Conservation (phyloP, 1,284 basidiomycete species). For the Prillingera fragicola region DNA sequence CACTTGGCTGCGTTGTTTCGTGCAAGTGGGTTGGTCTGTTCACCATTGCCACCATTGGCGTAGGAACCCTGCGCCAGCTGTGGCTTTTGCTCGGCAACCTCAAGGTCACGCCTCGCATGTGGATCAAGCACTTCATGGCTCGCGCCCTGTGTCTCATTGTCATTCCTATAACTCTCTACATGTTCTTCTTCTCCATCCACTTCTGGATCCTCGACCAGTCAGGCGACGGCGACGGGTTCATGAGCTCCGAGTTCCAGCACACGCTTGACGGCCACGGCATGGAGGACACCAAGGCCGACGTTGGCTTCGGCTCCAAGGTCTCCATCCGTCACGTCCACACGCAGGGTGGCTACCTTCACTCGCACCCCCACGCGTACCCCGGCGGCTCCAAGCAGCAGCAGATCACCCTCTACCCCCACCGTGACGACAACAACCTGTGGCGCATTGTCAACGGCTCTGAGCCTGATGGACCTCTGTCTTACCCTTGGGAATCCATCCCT, state of each 20-base stretch:
- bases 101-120: constrained; percentile 67
- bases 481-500: constrained; percentile 57
- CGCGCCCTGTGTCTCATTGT: constrained; percentile 82
- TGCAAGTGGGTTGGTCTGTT: constrained; percentile 99
- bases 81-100: constrained; percentile 88
- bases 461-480: constrained; percentile 50
- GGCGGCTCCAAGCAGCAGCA: constrained; percentile 81
- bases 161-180: constrained; percentile 82
- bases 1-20: constrained; percentile 83
- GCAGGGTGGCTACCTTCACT: constrained; percentile 96
- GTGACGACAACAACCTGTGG: constrained; percentile 89
- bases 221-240: constrained; percentile 96
- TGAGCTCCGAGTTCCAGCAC: constrained; percentile 98
- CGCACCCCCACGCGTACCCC: constrained; percentile 84
- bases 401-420: constrained; percentile 93
- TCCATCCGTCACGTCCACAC: constrained; percentile 88
- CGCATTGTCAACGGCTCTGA: constrained; percentile 65
- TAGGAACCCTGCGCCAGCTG: constrained; percentile 77
- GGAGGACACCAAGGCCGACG: constrained; percentile 89
- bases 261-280: constrained; percentile 86
- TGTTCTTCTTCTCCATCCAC: constrained; percentile 92
- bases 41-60: constrained; percentile 91
- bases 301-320: constrained; percentile 77
- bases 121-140: constrained; percentile 79
- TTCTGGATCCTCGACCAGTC: constrained; percentile 81